Conservation (phyloP, 2,329 filamentous ascomycete genomes). For the Emericellopsis cladophorae region DNA sequence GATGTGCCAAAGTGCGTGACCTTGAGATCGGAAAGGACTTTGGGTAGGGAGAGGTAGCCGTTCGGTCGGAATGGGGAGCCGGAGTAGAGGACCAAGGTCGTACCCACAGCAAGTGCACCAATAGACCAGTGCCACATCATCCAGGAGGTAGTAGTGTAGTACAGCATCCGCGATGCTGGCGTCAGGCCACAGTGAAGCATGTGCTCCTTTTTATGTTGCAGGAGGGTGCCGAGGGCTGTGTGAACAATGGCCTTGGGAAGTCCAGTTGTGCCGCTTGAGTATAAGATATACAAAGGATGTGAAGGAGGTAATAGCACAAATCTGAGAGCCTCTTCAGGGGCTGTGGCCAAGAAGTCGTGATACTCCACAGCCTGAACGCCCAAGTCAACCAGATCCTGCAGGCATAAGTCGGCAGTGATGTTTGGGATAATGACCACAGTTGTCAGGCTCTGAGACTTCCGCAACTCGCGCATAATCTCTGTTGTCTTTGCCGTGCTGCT, state of each 20-base stretch:
- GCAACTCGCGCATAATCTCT: conserved; percentile 59
- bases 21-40: conserved; percentile 63
- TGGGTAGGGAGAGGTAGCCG: conserved; percentile 70
- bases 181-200: conserved; percentile 73
- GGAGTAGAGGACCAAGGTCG: conserved; percentile 79
- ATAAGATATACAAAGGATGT: conserved; percentile 87
- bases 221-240: conserved; percentile 74
- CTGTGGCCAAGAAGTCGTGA: conserved; percentile 26
- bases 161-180: conserved; percentile 64
- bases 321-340: conserved; percentile 29
- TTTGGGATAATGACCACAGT: conserved; percentile 65
- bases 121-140: conserved; percentile 99
- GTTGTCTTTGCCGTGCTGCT: conserved; percentile 65
- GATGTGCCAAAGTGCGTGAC: conserved; percentile 94
- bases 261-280: conserved; percentile 81
- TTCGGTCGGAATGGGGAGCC: conserved; percentile 79
- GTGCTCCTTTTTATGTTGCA: conserved; percentile 97
- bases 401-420: conserved; percentile 30
- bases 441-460: conserved; percentile 42
- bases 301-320: conserved; percentile 75
- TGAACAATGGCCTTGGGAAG: conserved; percentile 91
- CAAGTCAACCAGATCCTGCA: conserved; percentile 25
- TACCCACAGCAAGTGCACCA: conserved; percentile 70
- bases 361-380: conserved; percentile 22
- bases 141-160: conserved; percentile 93